Conservation (phyloP, 257 asterid genomes). For the Fraxinus americana region DNA sequence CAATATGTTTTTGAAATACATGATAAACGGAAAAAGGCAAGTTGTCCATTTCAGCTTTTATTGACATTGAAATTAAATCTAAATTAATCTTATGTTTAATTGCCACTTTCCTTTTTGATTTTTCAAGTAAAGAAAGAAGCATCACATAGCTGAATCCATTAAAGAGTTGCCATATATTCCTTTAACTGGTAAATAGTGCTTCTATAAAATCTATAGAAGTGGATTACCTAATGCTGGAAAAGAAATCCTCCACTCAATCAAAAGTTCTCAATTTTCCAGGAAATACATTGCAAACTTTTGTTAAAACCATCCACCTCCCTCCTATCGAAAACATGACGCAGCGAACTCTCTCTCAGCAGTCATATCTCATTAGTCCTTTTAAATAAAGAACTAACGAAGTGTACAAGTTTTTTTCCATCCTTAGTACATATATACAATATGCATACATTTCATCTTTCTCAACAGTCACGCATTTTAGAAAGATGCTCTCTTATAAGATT, state of each 20-base stretch:
- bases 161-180: background rate
- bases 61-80: background rate
- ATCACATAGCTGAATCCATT: background rate
- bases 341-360: background rate
- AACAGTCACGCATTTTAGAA: background rate
- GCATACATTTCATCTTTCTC: background rate
- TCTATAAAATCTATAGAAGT: no score
- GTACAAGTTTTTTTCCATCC: background rate
- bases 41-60: background rate
- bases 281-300: background rate
- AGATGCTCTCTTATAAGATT: background rate
- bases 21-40: background rate
- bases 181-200: background rate
- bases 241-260: background rate
- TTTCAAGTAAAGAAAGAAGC: background rate
- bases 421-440: background rate
- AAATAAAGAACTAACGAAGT: background rate
- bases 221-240: background rate
- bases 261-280: background rate
- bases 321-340: background rate
- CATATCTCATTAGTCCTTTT: background rate
- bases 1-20: background rate
- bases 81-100: background rate
- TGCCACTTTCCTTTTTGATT: background rate
- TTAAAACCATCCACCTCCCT: background rate